Evolutionary conservation across 2,329 filamentous ascomycete species (phyloP), one percentile per base, ranked within the genome.

Genomic region (Byssochlamys sp.): DNA sequence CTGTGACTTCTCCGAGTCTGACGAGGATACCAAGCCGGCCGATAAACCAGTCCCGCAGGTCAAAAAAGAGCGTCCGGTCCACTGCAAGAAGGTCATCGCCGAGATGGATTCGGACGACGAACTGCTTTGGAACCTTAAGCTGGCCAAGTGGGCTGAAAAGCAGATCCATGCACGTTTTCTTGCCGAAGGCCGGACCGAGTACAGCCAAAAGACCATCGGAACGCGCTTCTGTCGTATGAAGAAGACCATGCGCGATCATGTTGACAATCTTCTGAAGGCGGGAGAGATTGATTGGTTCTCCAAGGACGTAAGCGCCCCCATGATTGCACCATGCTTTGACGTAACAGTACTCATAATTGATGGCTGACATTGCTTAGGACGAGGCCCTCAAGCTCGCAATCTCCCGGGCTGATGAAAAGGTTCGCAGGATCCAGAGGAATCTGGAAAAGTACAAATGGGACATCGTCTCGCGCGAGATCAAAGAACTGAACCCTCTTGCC

Each of bases 251-350:
- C 72, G 74, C 33, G 66, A 72, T 39, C 69, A 71, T 25, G 69
- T 77, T n/a, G 77, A 81, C 58, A 71, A 73, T 51, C 67, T 73
- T 26, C 69, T 82, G 0, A 71, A 77, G 52, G 73, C 77, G 54
- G 74, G 78, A 45, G 66, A 77, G 59, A 77, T 71, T 54, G 77
- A 78, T 62, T 82, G 79, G 80, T 72, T 77, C 54, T 67, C 72
- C 11, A 73, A 73, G 19, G 79, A 82, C 65, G 78, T 80, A 66
- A 62, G 71, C 58, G 19, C 26, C n/a, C 53, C 19, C 33, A 12
- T 19, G 10, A 48, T 24, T 11, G 11, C 26, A 6, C 4, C 31
- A 11, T 26, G n/a, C 10, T 4, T 33, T 4, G 62, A 11, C 10
- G n/a, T 29, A 11, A n/a, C 19, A 26, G 1, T 24, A 12, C 7